These are phyloP conservation scores for Hanseniaspora osmophila DNA, from an alignment of 805 yeast genomes.

Conservation along the genomic window DNA sequence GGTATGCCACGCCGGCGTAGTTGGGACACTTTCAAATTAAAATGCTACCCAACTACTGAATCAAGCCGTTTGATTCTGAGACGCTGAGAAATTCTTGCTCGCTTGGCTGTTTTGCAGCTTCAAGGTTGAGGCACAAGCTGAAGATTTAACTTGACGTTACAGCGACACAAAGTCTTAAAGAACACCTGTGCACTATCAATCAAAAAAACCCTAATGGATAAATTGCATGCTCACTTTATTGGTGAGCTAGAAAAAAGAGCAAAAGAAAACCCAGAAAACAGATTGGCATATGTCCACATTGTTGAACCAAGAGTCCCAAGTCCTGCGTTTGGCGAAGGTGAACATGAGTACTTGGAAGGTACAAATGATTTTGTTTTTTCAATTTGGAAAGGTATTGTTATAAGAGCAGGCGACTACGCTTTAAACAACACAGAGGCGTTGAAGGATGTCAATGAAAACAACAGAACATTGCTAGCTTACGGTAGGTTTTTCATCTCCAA, in stretches of 20 bases:
- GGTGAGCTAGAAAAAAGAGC: slow-evolving; percentile 28
- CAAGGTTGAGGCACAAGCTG: too few species aligned
- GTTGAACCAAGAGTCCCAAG: slow-evolving; percentile 30
- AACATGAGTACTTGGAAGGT: slow-evolving; percentile 21
- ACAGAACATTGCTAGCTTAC: slow-evolving; percentile 30
- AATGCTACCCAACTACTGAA: too few species aligned
- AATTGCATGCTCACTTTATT: slow-evolving; percentile 25
- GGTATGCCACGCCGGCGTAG: too few species aligned
- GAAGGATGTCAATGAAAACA: slow-evolving; percentile 21
- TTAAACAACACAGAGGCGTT: slow-evolving; percentile 16
- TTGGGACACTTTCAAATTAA: too few species aligned
- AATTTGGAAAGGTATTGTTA: slow-evolving; percentile 32
- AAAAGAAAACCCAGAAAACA: slow-evolving; percentile 16
- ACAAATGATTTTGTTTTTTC: slow-evolving; percentile 27
- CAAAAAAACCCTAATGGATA: too few species aligned
- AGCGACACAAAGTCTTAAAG: too few species aligned
- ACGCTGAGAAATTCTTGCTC: too few species aligned
- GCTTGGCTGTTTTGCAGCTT: too few species aligned
- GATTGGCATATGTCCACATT: slow-evolving; percentile 29
- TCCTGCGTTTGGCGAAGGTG: slow-evolving; percentile 14
- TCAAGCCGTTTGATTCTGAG: too few species aligned
- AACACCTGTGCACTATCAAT: too few species aligned
- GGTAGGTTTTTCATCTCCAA: slow-evolving; percentile 41
- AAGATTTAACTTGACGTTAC: too few species aligned
- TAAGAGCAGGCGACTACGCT: slow-evolving; percentile 28